A percentile compares a stretch with the other conserved stretches of the same genome.
These are phyloP conservation scores for Setomelanomma holmii DNA, from an alignment of 2,329 filamentous ascomycete genomes.

Conservation along the genomic window DNA sequence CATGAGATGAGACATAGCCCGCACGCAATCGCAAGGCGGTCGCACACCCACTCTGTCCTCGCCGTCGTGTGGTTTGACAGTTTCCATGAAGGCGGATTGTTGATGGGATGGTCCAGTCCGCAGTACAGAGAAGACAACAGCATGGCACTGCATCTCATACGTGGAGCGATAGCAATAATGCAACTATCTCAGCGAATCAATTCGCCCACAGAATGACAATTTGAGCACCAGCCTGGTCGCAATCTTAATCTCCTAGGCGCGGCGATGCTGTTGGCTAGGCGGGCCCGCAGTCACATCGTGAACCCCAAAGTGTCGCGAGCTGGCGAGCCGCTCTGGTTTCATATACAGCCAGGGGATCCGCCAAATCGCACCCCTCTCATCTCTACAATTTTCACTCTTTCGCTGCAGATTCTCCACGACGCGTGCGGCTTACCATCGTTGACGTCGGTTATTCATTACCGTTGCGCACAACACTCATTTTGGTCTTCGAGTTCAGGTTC, in stretches of 20 bases:
- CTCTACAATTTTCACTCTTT: conserved; percentile 28
- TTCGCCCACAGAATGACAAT: conserved; percentile 14
- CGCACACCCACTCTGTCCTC: neutral
- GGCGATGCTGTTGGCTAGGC: conserved; percentile 27
- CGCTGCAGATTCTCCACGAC: conserved; percentile 20
- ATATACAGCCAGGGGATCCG: conserved; percentile 33
- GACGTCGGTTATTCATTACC: conserved; percentile 15
- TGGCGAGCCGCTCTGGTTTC: conserved; percentile 23
- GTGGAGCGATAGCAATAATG: neutral
- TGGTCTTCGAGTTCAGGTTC: conserved; percentile 5
- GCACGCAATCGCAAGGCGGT: conserved; percentile 5
- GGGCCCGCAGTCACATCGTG: conserved; percentile 23
- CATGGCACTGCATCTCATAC: neutral
- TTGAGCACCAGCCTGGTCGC: conserved; percentile 20
- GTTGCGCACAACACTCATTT: conserved; percentile 13
- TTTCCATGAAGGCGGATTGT: neutral
- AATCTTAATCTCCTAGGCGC: conserved; percentile 22
- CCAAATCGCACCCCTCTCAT: conserved; percentile 20
- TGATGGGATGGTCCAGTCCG: neutral
- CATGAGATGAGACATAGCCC: conserved; percentile 31
- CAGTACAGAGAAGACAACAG: neutral
- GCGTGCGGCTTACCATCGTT: conserved; percentile 32
- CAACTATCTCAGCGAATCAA: conserved; percentile 14
- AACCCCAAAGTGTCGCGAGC: conserved; percentile 23
- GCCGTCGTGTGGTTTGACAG: neutral